Base-by-base conservation (phyloP, 208 protist genomes). In the Trypanosoma boissoni region DNA sequence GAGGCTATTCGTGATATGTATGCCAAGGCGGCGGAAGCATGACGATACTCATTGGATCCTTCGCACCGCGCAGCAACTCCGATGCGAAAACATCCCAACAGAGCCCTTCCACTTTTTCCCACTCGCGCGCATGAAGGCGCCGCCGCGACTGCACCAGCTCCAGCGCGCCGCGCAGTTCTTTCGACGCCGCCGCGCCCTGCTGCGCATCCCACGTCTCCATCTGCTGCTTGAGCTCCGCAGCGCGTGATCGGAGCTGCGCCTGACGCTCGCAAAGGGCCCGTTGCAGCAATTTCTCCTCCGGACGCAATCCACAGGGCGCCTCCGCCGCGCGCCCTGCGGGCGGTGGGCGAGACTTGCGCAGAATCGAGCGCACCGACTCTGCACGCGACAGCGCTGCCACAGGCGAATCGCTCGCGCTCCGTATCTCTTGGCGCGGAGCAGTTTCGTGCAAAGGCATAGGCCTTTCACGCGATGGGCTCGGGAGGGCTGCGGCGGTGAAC, bases 71-170 rank as follows among this genome's bases (percentile, higher is more conserved):
- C 32, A 54, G 10, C 10, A 63, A 45, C 28, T 63, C 43, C 24
- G 18, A 1, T 16, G 42, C 45, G 29, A 63, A 52, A 32, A 54
- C 31, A 10, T 63, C 45, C 57, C 57, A 63, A 31, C 32, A 63
- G 5, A 52, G 5, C 12, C 32, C 32, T 27, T 52, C 44, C 20
- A 41, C 32, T 29, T 45, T 42, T 63, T 63, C 57, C 57, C 57
- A 63, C 20, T 63, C 57, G 12, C 7, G n/a, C 45, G 34, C 16
- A 6, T 20, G 12, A 14, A 63, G 27, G 0, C 44, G 20, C 29
- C 18, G 51, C 34, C 53, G 51, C 1, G 21, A 24, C 20, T 42
- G 57, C 31, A 54, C 24, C n/a, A 63, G 43, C 16, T 44, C 8
- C 14, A 63, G 26, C 6, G 26, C 42, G 10, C 51, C 53, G 9